Evolutionary conservation across 306 rosid genomes (phyloP).

Genomic region (Cucumis melo): DNA sequence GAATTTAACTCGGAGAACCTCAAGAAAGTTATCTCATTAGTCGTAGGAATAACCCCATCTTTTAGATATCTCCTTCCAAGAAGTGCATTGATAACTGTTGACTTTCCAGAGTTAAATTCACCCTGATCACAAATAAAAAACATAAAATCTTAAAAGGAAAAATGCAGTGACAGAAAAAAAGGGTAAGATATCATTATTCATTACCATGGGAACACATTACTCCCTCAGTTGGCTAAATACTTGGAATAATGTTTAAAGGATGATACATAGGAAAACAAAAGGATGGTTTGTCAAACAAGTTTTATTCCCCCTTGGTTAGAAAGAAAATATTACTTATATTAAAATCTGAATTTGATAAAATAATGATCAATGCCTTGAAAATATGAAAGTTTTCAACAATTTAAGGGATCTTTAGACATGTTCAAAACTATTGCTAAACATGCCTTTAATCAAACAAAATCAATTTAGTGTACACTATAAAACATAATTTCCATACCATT

Average conservation of each 20-base stretch:
- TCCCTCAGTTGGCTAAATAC: not conserved
- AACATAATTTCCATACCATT: too few relatives aligned
- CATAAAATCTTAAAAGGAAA: not conserved
- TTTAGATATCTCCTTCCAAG: slow-evolving; percentile 87
- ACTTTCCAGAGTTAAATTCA: slow-evolving; percentile 96
- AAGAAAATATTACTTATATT: not conserved
- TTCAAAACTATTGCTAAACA: too few relatives aligned
- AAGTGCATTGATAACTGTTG: slow-evolving; percentile 91
- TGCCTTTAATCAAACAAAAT: too few relatives aligned
- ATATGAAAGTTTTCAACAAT: not conserved
- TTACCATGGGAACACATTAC: not conserved
- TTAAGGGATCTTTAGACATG: not conserved
- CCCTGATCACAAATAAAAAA: slow-evolving; percentile 43
- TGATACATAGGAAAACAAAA: not conserved
- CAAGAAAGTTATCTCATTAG: slow-evolving; percentile 90
- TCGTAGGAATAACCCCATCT: slow-evolving; percentile 97
- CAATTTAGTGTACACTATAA: too few relatives aligned
- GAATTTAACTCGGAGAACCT: slow-evolving; percentile 37
- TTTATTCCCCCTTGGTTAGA: not conserved
- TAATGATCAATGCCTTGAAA: not conserved
- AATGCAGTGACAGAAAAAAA: not conserved
- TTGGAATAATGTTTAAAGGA: not conserved
- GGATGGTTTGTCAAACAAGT: not conserved
- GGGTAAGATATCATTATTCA: not conserved
- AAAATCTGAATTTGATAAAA: not conserved